Percentiles rank a stretch among this genome's conserved stretches.
Evolutionary conservation across 768 basidiomycete species (phyloP).

Genomic region (Crassisporium funariophilum): DNA sequence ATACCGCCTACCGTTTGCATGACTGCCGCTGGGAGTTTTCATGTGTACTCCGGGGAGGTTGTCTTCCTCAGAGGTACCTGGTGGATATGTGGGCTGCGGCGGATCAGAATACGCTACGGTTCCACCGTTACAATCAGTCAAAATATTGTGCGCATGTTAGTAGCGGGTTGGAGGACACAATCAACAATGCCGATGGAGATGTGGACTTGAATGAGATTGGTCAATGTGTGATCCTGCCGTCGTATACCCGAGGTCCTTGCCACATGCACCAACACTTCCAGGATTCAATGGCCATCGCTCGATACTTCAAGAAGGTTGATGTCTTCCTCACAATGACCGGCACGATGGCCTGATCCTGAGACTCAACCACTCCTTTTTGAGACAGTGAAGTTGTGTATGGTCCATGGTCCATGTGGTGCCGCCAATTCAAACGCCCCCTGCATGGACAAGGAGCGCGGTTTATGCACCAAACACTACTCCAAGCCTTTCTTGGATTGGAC

Average conservation of each 20-base stretch:
- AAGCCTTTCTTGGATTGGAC: background rate
- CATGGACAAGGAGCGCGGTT: too few species aligned
- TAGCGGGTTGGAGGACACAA: background rate
- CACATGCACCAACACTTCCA: slow-evolving; percentile 24
- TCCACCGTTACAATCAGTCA: background rate
- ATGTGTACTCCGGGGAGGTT: background rate
- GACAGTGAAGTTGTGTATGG: background rate
- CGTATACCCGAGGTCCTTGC: slow-evolving; percentile 13
- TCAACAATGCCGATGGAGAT: background rate
- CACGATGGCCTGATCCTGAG: background rate
- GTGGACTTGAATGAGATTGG: background rate
- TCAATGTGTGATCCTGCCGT: slow-evolving; percentile 16
- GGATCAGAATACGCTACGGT: slow-evolving; percentile 16
- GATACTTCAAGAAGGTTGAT: slow-evolving; percentile 34
- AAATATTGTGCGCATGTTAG: background rate
- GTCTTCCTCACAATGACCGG: slow-evolving; percentile 50
- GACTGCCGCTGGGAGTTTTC: background rate
- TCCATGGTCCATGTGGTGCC: too few species aligned
- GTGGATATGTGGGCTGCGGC: background rate
- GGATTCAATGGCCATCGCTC: slow-evolving; percentile 33
- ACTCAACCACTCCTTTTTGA: background rate
- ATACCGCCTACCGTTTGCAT: background rate
- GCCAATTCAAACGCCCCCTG: too few species aligned
- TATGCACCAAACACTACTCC: too few species aligned
- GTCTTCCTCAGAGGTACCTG: background rate